Evolutionary conservation across 2,329 filamentous ascomycete species (phyloP), one percentile per base, ranked within the genome.

Genomic region (Thielaviopsis euricoi): DNA sequence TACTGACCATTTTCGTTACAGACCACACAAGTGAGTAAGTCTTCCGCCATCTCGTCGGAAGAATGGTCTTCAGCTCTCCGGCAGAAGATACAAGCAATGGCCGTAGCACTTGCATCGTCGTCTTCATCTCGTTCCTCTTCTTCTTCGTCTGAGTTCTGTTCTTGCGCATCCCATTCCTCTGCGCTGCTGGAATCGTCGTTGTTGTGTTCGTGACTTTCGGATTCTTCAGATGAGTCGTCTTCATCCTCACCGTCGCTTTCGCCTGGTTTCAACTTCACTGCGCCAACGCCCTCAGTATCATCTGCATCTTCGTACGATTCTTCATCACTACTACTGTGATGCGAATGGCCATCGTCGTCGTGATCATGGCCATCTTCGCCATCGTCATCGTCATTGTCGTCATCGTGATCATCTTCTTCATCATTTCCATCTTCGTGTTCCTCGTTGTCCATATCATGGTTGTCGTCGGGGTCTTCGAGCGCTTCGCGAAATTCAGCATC

Each of bases 1-100:
- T 53, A 21, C 87, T 71, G 75, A 95, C 89, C 83, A 70, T 89
- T 86, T 67, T 91, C 86, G 63, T 83, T 83, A 70, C 91, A 97
- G 62, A 81, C 77, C 61, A 75, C 76, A 70, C 91, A 96, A 56
- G 83, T 74, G 61, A 96, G 74, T 68, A 85, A 89, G 60, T 84
- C 76, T 69, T 93, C 89, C 65, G 85, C 93, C 62, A 90, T 87
- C 63, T 87, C 86, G 62, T 80, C 83, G 1, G 87, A 87, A 64
- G 91, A 88, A 62, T 91, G 77, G 57, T 93, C 86, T 71, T 94
- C 88, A 63, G 87, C 83, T 67, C 88, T 78, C 58, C 83, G 82
- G 71, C 90, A 96, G 66, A 91, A 94, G 63, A 89, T 86, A 71
- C 69, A 75, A 56, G 67, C 63, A 52, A 71, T 73, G 56, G 68